Percentiles rank a stretch among this genome's conserved stretches.
phyloP scores from a whole-genome alignment of 306 rosid genomes.

The Citrullus mucosospermus region DNA sequence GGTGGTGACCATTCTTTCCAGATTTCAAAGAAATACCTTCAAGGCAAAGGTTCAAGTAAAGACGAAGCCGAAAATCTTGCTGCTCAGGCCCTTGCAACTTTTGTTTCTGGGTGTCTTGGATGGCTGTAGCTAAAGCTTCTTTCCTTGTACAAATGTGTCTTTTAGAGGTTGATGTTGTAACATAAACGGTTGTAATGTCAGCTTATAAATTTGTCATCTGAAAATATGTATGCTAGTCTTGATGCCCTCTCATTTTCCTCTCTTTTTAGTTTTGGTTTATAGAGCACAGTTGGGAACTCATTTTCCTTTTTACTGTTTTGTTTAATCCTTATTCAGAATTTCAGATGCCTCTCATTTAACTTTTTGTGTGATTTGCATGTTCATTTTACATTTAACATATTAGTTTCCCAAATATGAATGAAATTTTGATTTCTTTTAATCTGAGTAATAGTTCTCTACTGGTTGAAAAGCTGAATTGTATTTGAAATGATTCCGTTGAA shows the following conservation, averaged over 20 bases:
- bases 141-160: neutral
- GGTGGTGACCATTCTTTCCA: slow-evolving; percentile 95
- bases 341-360: neutral
- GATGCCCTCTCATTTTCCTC: too few species aligned
- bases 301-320: neutral
- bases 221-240: neutral
- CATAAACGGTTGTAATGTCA: neutral
- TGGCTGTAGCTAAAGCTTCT: slow-evolving; percentile 15
- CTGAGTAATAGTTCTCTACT: too few species aligned
- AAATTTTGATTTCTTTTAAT: too few species aligned
- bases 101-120: slow-evolving; percentile 29
- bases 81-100: slow-evolving; percentile 41
- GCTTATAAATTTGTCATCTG: neutral
- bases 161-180: slow-evolving; percentile 11
- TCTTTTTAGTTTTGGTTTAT: neutral
- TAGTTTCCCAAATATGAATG: too few species aligned
- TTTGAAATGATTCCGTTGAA: too few species aligned
- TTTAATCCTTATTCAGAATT: neutral
- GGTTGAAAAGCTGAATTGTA: too few species aligned
- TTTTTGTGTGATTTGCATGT: neutral
- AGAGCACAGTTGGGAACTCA: neutral
- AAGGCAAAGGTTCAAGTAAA: slow-evolving; percentile 44
- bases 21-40: slow-evolving; percentile 77
- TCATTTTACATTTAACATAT: neutral
- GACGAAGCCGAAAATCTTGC: slow-evolving; percentile 59